A percentile compares a stretch with the other conserved stretches of the same genome.
phyloP scores from a whole-genome alignment of 2,329 filamentous ascomycete genomes.

The Diaporthe batatas region DNA sequence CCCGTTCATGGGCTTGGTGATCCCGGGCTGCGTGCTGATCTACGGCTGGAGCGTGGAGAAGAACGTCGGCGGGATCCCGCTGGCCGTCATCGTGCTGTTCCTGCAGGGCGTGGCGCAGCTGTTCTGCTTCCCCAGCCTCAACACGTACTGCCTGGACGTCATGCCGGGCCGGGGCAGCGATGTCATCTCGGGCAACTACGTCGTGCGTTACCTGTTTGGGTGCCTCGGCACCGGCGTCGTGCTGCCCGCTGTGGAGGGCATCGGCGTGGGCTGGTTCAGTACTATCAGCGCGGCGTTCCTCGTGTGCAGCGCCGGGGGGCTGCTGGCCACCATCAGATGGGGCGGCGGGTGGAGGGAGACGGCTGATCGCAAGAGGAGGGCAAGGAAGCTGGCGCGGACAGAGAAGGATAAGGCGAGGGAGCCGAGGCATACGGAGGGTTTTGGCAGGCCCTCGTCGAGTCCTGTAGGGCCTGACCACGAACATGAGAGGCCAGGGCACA shows the following conservation, averaged over 20 bases:
- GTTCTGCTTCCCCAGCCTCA: constrained; percentile 77
- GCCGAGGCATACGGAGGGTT: neutral
- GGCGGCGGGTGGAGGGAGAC: constrained; percentile 65
- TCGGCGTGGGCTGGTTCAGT: constrained; percentile 86
- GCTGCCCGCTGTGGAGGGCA: constrained; percentile 78
- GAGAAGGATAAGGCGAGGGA: constrained; percentile 29
- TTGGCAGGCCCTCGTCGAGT: neutral
- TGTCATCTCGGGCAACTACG: constrained; percentile 85
- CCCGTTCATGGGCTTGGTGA: constrained; percentile 70
- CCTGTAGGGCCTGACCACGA: neutral
- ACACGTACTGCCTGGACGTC: constrained; percentile 85
- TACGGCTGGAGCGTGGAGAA: constrained; percentile 71
- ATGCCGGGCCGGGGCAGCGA: constrained; percentile 80
- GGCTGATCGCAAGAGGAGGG: constrained; percentile 64
- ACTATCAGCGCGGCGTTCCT: constrained; percentile 76
- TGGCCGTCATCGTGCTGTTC: constrained; percentile 77
- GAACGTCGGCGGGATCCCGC: constrained; percentile 56
- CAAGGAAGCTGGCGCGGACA: constrained; percentile 48
- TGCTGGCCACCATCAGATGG: constrained; percentile 63
- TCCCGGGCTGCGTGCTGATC: constrained; percentile 75
- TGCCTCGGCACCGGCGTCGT: constrained; percentile 78
- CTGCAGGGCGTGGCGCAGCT: constrained; percentile 76
- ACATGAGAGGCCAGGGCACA: neutral
- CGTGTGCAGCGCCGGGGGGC: constrained; percentile 57
- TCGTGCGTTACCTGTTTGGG: constrained; percentile 81